Base-by-base conservation (phyloP, 805 yeast genomes). In the Maudiozyma pseudohumilis region DNA sequence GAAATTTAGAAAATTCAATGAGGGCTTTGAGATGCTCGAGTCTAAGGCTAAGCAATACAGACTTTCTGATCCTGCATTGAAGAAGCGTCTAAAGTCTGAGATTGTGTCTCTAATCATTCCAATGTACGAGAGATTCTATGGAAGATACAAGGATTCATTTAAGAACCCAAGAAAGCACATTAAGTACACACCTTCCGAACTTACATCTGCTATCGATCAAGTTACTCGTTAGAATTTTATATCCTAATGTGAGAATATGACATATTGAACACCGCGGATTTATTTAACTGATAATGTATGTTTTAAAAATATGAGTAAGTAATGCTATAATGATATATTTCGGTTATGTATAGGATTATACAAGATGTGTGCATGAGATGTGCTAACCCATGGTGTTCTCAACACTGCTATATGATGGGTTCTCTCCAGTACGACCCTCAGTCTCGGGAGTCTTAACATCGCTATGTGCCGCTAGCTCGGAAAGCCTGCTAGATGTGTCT, bases 71-170 rank as follows among this genome's bases (percentile, higher is more conserved):
- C 68, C 74, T 4, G 70, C 69, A 29, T 66, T 89, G 56, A 76
- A 77, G 43, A 68, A 71, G 40, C 72, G 69, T 39, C 62, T 92
- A 47, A 69, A 75, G 12, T 73, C 74, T 38, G 96, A 89, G 50
- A 80, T 81, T 13, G 51, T 77, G 19, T 53, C 77, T 25, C 75
- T 86, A 47, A 78, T 92, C 36, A 69, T 77, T 41, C 95, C 95
- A 11, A 73, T 89, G 38, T 89, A 89, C 61, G 77, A 80, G 52
- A 76, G 92, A 50, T 81, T 89, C 55, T 80, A 84, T 58, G 86
- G 82, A 48, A 82, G 83, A 56, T 60, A 60, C 42, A 53, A 56
- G 28, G 60, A 54, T 27, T 45, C 56, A 3, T 60, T 60, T 39
- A 60, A 59, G 36, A 57, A 60, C 41, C 60, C 61, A 25, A 52